Conservation (phyloP, 2,329 filamentous ascomycete genomes). For the Cladosporium sp. region DNA sequence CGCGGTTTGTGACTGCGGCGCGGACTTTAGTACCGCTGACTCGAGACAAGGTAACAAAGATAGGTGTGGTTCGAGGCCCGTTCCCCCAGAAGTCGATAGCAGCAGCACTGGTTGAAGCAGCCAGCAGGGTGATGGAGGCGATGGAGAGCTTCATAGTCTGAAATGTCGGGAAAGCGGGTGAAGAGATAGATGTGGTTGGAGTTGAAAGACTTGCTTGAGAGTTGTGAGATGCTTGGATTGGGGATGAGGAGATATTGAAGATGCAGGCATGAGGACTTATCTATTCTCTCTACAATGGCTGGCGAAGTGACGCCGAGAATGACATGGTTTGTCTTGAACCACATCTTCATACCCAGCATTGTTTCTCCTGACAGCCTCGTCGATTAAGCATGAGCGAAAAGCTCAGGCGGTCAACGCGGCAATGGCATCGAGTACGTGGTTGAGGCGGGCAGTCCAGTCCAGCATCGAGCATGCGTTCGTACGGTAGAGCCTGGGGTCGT, state of each 20-base stretch:
- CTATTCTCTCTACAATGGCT: slow-evolving; percentile 9
- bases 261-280: slow-evolving; percentile 7
- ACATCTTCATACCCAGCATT: slow-evolving; percentile 19
- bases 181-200: not conserved
- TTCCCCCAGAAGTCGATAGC: slow-evolving; percentile 26
- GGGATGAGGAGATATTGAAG: not conserved
- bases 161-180: not conserved
- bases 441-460: not conserved
- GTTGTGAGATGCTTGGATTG: not conserved
- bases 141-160: slow-evolving; percentile 16
- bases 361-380: slow-evolving; percentile 17
- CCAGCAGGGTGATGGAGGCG: slow-evolving; percentile 20
- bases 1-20: slow-evolving; percentile 29
- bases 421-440: not conserved
- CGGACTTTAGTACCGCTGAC: slow-evolving; percentile 29
- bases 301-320: not conserved
- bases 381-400: not conserved
- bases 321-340: slow-evolving; percentile 13
- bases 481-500: not conserved
- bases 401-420: not conserved
- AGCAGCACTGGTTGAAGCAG: slow-evolving; percentile 20
- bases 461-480: not conserved
- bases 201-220: not conserved
- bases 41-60: slow-evolving; percentile 24
- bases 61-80: slow-evolving; percentile 22